Percentiles rank a stretch among this genome's conserved stretches.
Conservation (phyloP, 768 basidiomycete genomes). For the Cystoderma amianthinum region DNA sequence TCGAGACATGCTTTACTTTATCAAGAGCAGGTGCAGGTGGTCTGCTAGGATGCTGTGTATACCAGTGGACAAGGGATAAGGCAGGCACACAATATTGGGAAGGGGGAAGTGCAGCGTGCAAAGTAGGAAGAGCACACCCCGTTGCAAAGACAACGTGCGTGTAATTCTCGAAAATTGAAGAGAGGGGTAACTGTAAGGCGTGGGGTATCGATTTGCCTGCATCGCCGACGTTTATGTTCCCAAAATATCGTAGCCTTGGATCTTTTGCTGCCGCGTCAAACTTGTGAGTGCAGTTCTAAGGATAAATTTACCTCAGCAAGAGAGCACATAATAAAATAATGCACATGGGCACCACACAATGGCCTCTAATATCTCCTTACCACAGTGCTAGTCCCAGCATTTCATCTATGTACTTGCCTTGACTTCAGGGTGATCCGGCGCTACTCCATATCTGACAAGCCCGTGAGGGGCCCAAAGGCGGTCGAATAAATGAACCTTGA, state of each 20-base stretch:
- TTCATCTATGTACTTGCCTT: conserved; percentile 51
- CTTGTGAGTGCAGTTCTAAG: conserved; percentile 92
- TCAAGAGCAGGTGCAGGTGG: conserved; percentile 59
- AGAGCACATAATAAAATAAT: conserved; percentile 3
- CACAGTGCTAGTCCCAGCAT: neutral
- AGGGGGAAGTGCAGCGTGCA: conserved; percentile 49
- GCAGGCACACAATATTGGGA: conserved; percentile 57
- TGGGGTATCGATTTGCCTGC: conserved; percentile 36
- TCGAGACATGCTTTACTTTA: conserved; percentile 59
- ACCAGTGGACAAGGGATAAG: conserved; percentile 89
- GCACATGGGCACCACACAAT: neutral
- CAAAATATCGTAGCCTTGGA: conserved; percentile 81
- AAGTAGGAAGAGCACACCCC: conserved; percentile 66
- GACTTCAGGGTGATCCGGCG: conserved; percentile 98
- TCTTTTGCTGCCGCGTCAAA: conserved; percentile 82
- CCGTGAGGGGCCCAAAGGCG: conserved; percentile 93
- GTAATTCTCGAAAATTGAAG: conserved; percentile 63
- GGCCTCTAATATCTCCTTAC: no score
- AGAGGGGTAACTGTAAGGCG: conserved; percentile 50
- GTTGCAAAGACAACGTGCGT: conserved; percentile 83
- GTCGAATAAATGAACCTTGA: conserved; percentile 84
- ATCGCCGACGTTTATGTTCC: conserved; percentile 68
- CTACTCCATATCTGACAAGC: conserved; percentile 91
- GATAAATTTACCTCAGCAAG: conserved; percentile 3
- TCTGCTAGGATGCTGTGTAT: conserved; percentile 82